A percentile compares a stretch with the other conserved stretches of the same genome.
phyloP scores from a whole-genome alignment of 1,284 basidiomycete genomes.

The Tilletia setariae region DNA sequence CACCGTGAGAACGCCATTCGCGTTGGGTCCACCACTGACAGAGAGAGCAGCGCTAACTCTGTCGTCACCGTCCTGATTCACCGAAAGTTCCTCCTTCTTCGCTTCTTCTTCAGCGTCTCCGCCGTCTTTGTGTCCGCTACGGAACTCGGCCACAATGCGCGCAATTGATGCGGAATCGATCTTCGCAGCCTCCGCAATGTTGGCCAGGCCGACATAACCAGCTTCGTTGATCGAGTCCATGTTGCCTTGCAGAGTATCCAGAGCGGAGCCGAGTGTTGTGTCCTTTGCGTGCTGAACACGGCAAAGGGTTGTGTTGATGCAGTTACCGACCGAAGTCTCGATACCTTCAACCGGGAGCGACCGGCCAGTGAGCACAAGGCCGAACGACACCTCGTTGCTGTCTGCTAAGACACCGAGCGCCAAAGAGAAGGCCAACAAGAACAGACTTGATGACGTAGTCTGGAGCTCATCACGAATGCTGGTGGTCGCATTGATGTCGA shows the following conservation, averaged over 20 bases:
- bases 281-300: neutral
- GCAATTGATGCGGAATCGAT: neutral
- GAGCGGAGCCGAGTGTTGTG: neutral
- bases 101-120: neutral
- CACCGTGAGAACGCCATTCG: neutral
- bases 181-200: neutral
- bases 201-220: neutral
- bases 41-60: neutral
- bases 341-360: neutral
- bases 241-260: neutral
- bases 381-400: neutral
- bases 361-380: neutral
- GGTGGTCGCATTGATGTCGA: neutral
- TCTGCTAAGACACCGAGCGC: neutral
- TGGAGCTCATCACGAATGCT: neutral
- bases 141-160: neutral
- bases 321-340: neutral
- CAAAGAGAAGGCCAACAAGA: neutral
- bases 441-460: neutral
- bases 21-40: neutral
- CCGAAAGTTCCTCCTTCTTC: neutral
- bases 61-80: neutral
- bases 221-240: neutral
- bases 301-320: neutral
- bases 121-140: neutral